phyloP scores from a whole-genome alignment of 768 basidiomycete species.

The Pisolithus tinctorius region DNA sequence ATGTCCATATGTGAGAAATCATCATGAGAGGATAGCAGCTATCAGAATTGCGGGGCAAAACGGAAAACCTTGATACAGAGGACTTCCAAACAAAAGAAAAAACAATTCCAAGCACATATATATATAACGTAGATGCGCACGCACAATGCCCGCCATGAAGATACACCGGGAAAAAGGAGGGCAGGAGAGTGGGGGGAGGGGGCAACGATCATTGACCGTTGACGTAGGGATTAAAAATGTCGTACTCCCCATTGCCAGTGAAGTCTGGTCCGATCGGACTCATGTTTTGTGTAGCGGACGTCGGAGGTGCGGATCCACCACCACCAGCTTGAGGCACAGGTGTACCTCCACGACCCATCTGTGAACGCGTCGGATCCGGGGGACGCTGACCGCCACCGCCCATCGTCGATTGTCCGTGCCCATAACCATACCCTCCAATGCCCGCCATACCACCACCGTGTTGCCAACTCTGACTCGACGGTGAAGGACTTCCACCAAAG shows the following conservation, averaged over 20 bases:
- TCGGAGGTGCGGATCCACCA: background rate
- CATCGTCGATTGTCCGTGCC: slow-evolving; percentile 21
- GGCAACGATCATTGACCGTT: slow-evolving; percentile 29
- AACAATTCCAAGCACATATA: slow-evolving; percentile 3
- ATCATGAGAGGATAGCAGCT: background rate
- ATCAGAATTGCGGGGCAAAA: background rate
- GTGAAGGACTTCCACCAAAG: slow-evolving; percentile 20
- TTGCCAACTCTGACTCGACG: slow-evolving; percentile 23
- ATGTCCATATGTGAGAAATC: background rate
- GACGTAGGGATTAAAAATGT: slow-evolving; percentile 58
- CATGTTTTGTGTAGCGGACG: slow-evolving; percentile 27
- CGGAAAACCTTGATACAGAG: background rate
- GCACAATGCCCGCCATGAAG: slow-evolving; percentile 3
- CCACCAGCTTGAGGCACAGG: slow-evolving; percentile 29
- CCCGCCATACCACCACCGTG: slow-evolving; percentile 20
- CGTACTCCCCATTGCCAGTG: slow-evolving; percentile 42
- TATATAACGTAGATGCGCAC: slow-evolving; percentile 2
- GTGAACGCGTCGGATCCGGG: slow-evolving; percentile 31
- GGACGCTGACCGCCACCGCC: slow-evolving; percentile 14
- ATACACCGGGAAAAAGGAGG: too few relatives aligned
- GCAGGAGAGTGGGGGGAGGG: too few relatives aligned
- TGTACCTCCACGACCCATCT: slow-evolving; percentile 43
- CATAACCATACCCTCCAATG: slow-evolving; percentile 20
- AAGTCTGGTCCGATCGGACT: slow-evolving; percentile 34
- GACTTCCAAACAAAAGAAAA: background rate